Evolutionary conservation across 805 yeast genomes (phyloP).

Genomic region (Candida alai): DNA sequence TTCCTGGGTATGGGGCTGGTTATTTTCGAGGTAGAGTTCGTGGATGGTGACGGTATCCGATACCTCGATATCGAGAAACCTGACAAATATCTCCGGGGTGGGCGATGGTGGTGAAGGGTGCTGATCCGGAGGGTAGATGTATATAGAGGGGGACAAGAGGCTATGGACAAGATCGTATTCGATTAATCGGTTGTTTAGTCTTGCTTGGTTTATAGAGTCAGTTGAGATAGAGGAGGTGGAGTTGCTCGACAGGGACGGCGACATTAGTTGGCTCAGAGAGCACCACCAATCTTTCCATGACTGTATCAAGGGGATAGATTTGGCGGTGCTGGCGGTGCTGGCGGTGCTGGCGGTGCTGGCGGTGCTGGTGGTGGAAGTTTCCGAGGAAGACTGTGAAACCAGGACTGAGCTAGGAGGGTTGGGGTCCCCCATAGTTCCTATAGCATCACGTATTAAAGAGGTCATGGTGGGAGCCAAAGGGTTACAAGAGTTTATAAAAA

Average conservation of each 20-base stretch:
- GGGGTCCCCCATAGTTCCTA: conserved; percentile 25
- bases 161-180: conserved; percentile 34
- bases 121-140: conserved; percentile 19
- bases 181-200: conserved; percentile 21
- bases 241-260: conserved; percentile 11
- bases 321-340: background rate
- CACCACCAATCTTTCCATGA: conserved; percentile 40
- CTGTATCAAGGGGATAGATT: conserved; percentile 20
- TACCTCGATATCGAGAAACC: conserved; percentile 23
- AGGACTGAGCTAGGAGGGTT: background rate
- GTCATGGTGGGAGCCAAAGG: conserved; percentile 3
- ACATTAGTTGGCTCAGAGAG: conserved; percentile 20
- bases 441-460: conserved; percentile 15
- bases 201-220: conserved; percentile 16
- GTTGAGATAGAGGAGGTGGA: conserved; percentile 7
- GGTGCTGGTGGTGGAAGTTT: background rate
- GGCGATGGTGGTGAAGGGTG: conserved; percentile 2
- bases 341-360: background rate
- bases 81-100: background rate
- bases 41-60: conserved; percentile 29
- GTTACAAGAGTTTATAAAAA: background rate
- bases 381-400: conserved; percentile 1
- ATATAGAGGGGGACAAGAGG: conserved; percentile 27
- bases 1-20: conserved; percentile 10
- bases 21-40: conserved; percentile 31